Percentiles rank a stretch among this genome's conserved stretches.
These are phyloP conservation scores for Lentinula raphanica DNA, from an alignment of 768 basidiomycete species.

Conservation along the genomic window DNA sequence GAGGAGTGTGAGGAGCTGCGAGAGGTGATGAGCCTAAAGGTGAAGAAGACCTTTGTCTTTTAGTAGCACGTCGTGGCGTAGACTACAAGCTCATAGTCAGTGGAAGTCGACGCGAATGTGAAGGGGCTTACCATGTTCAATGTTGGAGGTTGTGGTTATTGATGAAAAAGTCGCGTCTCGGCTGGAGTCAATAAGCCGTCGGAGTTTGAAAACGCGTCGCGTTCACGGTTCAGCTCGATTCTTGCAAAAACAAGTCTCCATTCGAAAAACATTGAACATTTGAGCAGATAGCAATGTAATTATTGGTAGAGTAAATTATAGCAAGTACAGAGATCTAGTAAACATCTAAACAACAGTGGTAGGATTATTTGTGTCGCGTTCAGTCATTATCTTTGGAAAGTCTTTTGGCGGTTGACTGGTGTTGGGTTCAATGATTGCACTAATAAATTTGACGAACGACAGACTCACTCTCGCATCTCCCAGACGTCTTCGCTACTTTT, in stretches of 20 bases:
- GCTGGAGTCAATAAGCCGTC: not conserved
- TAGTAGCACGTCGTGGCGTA: conserved; percentile 45
- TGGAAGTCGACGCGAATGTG: conserved; percentile 1
- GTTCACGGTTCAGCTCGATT: no score
- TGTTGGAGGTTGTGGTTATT: not conserved
- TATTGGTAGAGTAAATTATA: no score
- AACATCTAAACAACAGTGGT: not conserved
- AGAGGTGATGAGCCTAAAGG: conserved; percentile 45
- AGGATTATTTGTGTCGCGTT: not conserved
- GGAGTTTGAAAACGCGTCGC: conserved; percentile 1
- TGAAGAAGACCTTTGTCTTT: conserved; percentile 60
- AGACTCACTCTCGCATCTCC: conserved; percentile 76
- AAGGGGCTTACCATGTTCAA: conserved; percentile 33
- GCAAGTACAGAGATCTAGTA: no score
- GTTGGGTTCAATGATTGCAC: not conserved
- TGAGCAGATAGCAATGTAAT: no score
- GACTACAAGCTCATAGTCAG: conserved; percentile 18
- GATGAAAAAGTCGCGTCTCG: not conserved
- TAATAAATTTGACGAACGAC: not conserved
- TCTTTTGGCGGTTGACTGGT: not conserved
- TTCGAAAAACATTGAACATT: no score
- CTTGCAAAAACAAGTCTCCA: no score
- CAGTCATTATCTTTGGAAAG: not conserved
- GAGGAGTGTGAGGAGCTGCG: conserved; percentile 35
- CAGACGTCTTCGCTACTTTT: conserved; percentile 95